Conservation (phyloP, 1,284 basidiomycete species). For the Gomphus sp. region DNA sequence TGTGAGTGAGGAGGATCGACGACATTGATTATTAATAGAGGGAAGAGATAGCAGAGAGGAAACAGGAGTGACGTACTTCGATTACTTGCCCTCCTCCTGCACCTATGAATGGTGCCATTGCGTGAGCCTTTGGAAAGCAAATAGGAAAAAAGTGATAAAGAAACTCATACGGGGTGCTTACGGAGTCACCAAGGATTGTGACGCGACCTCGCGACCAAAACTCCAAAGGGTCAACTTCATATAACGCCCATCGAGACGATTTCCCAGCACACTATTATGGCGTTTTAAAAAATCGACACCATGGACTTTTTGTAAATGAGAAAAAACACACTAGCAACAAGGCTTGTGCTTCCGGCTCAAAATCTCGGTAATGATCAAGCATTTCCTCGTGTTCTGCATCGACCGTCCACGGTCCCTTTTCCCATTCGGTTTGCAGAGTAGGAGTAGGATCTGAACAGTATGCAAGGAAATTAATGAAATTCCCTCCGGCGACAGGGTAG, state of each 20-base stretch:
- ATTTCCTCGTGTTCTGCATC: conserved; percentile 24
- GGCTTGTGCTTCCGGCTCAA: conserved; percentile 32
- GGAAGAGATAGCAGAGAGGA: not conserved
- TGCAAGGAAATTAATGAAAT: conserved; percentile 33
- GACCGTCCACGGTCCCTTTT: conserved; percentile 27
- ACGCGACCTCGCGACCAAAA: conserved; percentile 31
- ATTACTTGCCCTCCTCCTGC: conserved; percentile 49
- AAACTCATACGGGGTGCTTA: conserved; percentile 14
- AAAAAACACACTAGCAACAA: conserved; percentile 30
- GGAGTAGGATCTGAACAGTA: conserved; percentile 20
- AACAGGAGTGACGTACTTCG: conserved; percentile 27
- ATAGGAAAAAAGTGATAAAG: not conserved
- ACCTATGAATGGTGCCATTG: conserved; percentile 46
- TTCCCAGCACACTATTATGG: conserved; percentile 12
- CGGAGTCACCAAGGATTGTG: conserved; percentile 43
- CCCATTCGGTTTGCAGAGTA: conserved; percentile 24
- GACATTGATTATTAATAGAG: too few relatives aligned
- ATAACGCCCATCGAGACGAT: conserved; percentile 24
- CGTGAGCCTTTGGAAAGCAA: conserved; percentile 32
- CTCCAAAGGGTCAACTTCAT: conserved; percentile 27
- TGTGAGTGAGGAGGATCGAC: not conserved
- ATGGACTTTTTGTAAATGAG: not conserved
- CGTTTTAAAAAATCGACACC: not conserved
- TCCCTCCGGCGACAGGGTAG: conserved; percentile 34
- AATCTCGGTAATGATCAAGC: conserved; percentile 25